Base-by-base conservation (phyloP, 768 basidiomycete genomes). In the Leccinum uliginosum region DNA sequence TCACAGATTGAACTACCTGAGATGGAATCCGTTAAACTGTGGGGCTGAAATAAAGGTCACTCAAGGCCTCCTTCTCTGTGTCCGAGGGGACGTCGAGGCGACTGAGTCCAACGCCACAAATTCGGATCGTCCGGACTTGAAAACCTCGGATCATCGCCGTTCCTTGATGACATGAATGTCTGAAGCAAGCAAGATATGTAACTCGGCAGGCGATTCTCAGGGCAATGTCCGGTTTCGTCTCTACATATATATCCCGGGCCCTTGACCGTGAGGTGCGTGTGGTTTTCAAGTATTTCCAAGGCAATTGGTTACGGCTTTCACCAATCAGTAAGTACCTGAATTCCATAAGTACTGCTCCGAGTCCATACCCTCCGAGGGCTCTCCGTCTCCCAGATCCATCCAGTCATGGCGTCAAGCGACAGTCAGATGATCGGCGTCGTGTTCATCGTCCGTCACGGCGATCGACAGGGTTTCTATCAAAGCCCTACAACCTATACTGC, bases 401-500 rank as follows among this genome's bases (percentile, higher is more conserved):
- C 2, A 44, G 48, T 14, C 51, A 67, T 67, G 66, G 21, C 58
- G 12, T 59, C 67, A 4, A 44, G 23, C 38, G 52, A 64, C 51
- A 62, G 70, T 55, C 67, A 73, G 55, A 61, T 84, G 26, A 69
- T 85, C 7, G 84, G 84, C 44, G 81, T 80, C 23, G 77, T 85
- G n/a, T 65, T 86, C 40, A 67, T 85, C 51, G 66, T 77, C 32
- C 78, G 84, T 54, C 84, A 85, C 60, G 84, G 84, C 12, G 84
- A 86, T 65, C 81, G 84, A 38, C 71, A 73, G 69, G 85, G 83
- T 0, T 87, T 87, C 64, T 88, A 86, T 67, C 86, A 87, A 67
- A 70, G 75, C 63, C 83, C 84, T 8, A 73, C 68, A 3, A 80
- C 80, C 1, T 87, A 87, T 65, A 76, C 78, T 17, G 75, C 84